Evolutionary conservation across 2,329 filamentous ascomycete genomes (phyloP), one percentile per base, ranked within the genome.

Genomic region (Furcasterigmium furcatum): DNA sequence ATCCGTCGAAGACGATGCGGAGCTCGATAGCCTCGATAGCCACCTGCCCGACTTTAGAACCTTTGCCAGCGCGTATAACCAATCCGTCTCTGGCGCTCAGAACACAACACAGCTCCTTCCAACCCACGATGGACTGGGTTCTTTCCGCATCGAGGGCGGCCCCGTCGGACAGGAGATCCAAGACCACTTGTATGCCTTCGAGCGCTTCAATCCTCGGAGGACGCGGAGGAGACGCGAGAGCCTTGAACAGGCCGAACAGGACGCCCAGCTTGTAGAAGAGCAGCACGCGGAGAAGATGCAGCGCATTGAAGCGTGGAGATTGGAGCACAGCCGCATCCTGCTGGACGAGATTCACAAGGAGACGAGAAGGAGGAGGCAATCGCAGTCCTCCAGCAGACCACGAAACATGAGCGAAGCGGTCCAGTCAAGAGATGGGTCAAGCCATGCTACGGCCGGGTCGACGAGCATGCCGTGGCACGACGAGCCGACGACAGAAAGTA

Each of bases 1-100:
- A 54, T 66, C 48, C 51, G 65, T 46, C 19, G 82, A 85, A 22
- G 87, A 88, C 24, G 86, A 89, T 50, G 82, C 77, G 21, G 92
- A 97, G 62, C 74, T 97, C 38, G 94, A 99, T 63, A 96, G 91
- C 61, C 76, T 97, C 34, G 92, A 97, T 62, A 91, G 92, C 60
- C 91, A 95, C 44, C 74, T 97, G 2, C 87, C 91, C 52, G 91
- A 91, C 36, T 96, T 96, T 60, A 82, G 90, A 43, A 83, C 89
- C 38, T 73, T 72, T 7, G 72, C 76, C 8, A 58, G 58, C 44
- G 70, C 62, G 22, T 76, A 57, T 56, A 65, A 52, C 56, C 64
- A 41, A 55, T 66, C 52, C 45, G 67, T 55, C 56, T 72, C 47
- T 61, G 67, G 51, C 65, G 66, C 50, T 58, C 74, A 52, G 36